Evolutionary conservation across 257 asterid genomes (phyloP).

Genomic region (Capsicum chinense): DNA sequence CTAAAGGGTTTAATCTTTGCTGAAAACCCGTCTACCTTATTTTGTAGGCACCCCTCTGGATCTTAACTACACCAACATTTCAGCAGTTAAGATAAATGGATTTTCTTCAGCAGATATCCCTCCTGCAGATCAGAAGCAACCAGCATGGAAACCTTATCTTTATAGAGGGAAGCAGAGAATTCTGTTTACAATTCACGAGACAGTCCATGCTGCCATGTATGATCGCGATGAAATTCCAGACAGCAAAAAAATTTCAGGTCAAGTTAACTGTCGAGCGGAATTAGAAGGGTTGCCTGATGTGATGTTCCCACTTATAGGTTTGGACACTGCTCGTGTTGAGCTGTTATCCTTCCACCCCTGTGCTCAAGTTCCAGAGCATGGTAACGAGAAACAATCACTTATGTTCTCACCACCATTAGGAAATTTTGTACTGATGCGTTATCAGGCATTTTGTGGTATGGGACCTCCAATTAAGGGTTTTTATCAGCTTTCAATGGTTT

Average conservation of each 20-base stretch:
- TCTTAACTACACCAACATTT: constrained; percentile 76
- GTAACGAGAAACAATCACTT: constrained; percentile 85
- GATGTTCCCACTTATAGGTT: constrained; percentile 78
- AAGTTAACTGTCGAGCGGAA: constrained; percentile 96
- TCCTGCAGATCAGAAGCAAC: constrained; percentile 87
- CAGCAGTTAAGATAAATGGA: constrained; percentile 74
- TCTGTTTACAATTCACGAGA: constrained; percentile 86
- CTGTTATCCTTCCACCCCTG: constrained; percentile 90
- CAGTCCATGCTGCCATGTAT: constrained; percentile 88
- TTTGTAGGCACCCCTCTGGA: constrained; percentile 85
- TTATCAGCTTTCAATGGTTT: constrained; percentile 98
- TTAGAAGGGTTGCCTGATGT: constrained; percentile 95
- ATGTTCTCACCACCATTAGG: constrained; percentile 95
- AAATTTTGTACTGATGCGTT: constrained; percentile 75
- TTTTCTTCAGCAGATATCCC: constrained; percentile 84
- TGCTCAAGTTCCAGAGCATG: constrained; percentile 97
- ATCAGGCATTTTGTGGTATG: constrained; percentile 73
- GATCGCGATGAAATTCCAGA: constrained; percentile 98
- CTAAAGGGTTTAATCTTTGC: constrained; percentile 18
- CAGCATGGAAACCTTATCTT: constrained; percentile 98
- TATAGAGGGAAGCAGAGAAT: constrained; percentile 89
- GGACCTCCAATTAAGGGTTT: constrained; percentile 95
- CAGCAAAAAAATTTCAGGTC: constrained; percentile 79
- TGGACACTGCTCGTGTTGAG: constrained; percentile 71
- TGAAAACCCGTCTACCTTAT: constrained; percentile 17